These are phyloP conservation scores for Teratosphaeria zuluensis DNA, from an alignment of 2,329 filamentous ascomycete species.

Conservation along the genomic window DNA sequence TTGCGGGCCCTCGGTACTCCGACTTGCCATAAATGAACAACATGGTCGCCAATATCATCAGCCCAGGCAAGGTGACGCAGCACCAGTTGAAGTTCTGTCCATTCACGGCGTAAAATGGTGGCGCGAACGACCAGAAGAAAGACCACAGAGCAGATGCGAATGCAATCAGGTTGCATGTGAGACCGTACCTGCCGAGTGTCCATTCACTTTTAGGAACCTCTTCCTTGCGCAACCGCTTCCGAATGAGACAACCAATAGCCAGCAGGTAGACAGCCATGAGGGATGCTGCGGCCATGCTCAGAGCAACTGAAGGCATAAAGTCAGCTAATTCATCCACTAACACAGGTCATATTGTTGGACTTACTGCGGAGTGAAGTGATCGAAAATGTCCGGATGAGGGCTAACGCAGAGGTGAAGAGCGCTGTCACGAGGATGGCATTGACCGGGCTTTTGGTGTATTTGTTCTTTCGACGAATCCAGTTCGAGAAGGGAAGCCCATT, in stretches of 20 bases:
- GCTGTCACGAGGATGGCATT: slow-evolving; percentile 23
- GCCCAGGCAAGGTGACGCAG: slow-evolving; percentile 31
- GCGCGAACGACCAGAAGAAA: slow-evolving; percentile 35
- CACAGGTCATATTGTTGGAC: neutral
- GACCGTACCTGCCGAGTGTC: slow-evolving; percentile 29
- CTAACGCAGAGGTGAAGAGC: slow-evolving; percentile 16
- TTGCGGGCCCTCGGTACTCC: neutral
- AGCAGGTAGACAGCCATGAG: slow-evolving; percentile 34
- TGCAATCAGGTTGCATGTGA: slow-evolving; percentile 27
- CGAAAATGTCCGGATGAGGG: slow-evolving; percentile 16
- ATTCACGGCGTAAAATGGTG: slow-evolving; percentile 26
- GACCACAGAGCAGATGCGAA: slow-evolving; percentile 26
- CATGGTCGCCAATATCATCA: slow-evolving; percentile 10
- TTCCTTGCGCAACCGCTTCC: slow-evolving; percentile 26
- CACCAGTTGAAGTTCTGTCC: slow-evolving; percentile 43
- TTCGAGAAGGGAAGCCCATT: slow-evolving; percentile 29
- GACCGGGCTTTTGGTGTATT: slow-evolving; percentile 14
- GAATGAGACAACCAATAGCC: slow-evolving; percentile 28
- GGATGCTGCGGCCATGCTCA: slow-evolving; percentile 31
- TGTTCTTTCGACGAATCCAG: slow-evolving; percentile 24
- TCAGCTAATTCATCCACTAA: neutral
- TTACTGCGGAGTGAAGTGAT: neutral
- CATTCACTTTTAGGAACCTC: slow-evolving; percentile 28
- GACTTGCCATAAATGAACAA: slow-evolving; percentile 2
- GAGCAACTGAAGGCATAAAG: slow-evolving; percentile 26